phyloP scores from a whole-genome alignment of 2,329 filamentous ascomycete species.

The Fusarium paranaense region DNA sequence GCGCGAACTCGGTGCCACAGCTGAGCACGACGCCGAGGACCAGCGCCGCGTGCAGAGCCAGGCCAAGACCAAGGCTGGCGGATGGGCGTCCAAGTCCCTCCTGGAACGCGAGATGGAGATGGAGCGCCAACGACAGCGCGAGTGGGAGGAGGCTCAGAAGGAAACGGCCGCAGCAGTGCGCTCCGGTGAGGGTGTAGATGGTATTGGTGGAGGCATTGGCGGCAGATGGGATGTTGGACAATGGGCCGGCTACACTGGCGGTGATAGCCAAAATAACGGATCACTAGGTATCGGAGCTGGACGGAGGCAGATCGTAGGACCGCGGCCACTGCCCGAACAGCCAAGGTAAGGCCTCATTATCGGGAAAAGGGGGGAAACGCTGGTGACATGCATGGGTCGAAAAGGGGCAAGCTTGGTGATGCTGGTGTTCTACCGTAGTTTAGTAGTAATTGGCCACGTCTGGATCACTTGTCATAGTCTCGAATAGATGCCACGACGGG shows the following conservation, averaged over 20 bases:
- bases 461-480: not conserved
- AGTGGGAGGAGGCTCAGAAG: constrained; percentile 83
- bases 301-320: constrained; percentile 82
- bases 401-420: not conserved
- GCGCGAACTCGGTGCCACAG: constrained; percentile 65
- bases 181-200: constrained; percentile 66
- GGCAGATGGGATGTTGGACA: constrained; percentile 82
- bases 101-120: constrained; percentile 85
- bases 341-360: constrained; percentile 37
- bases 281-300: constrained; percentile 75
- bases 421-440: not conserved
- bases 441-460: not conserved
- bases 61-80: constrained; percentile 69
- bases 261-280: constrained; percentile 79
- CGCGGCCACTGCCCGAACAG: constrained; percentile 70
- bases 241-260: constrained; percentile 80
- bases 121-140: constrained; percentile 79
- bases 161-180: constrained; percentile 68
- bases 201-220: constrained; percentile 73
- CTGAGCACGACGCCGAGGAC: constrained; percentile 73
- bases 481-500: not conserved
- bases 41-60: constrained; percentile 69
- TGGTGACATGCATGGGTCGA: not conserved
- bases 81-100: constrained; percentile 75
- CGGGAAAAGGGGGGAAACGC: constrained; percentile 1